phyloP scores from a whole-genome alignment of 2,329 filamentous ascomycete genomes.

The Alternaria alternata region DNA sequence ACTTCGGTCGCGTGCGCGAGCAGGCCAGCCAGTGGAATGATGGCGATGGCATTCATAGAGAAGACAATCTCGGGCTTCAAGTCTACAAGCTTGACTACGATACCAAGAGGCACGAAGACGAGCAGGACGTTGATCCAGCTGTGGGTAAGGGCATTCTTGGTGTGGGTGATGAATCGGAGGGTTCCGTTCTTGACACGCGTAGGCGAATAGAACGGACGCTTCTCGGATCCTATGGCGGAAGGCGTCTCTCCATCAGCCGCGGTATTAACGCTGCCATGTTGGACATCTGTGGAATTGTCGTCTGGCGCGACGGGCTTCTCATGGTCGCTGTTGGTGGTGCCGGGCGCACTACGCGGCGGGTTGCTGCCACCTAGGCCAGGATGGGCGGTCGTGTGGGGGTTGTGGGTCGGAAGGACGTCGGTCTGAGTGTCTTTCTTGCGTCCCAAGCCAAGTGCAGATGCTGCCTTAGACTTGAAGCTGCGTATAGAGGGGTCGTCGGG shows the following conservation, averaged over 20 bases:
- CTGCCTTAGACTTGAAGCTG: slow-evolving; percentile 61
- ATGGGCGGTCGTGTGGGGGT: slow-evolving; percentile 27
- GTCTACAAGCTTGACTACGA: slow-evolving; percentile 63
- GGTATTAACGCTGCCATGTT: slow-evolving; percentile 52
- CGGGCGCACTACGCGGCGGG: background rate
- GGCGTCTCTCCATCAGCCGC: slow-evolving; percentile 60
- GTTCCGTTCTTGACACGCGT: slow-evolving; percentile 61
- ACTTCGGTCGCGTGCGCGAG: slow-evolving; percentile 60
- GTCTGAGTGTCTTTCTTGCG: slow-evolving; percentile 42
- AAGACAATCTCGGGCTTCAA: slow-evolving; percentile 57
- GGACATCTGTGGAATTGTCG: slow-evolving; percentile 20
- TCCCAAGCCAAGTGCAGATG: slow-evolving; percentile 56
- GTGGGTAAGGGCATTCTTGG: slow-evolving; percentile 69
- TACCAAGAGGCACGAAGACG: slow-evolving; percentile 80
- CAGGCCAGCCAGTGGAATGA: slow-evolving; percentile 60
- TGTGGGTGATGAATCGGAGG: slow-evolving; percentile 62
- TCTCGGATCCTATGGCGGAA: slow-evolving; percentile 60
- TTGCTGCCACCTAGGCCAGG: slow-evolving; percentile 24
- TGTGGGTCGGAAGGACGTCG: slow-evolving; percentile 39
- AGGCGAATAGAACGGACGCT: slow-evolving; percentile 54
- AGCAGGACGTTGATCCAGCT: slow-evolving; percentile 82
- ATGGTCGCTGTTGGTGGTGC: slow-evolving; percentile 8
- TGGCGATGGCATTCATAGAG: slow-evolving; percentile 61
- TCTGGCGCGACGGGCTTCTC: slow-evolving; percentile 32
- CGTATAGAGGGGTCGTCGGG: slow-evolving; percentile 61